Evolutionary conservation across 1,139 yeast genomes (phyloP), one percentile per base, ranked within the genome.

Genomic region (Nematodospora anomalae): DNA sequence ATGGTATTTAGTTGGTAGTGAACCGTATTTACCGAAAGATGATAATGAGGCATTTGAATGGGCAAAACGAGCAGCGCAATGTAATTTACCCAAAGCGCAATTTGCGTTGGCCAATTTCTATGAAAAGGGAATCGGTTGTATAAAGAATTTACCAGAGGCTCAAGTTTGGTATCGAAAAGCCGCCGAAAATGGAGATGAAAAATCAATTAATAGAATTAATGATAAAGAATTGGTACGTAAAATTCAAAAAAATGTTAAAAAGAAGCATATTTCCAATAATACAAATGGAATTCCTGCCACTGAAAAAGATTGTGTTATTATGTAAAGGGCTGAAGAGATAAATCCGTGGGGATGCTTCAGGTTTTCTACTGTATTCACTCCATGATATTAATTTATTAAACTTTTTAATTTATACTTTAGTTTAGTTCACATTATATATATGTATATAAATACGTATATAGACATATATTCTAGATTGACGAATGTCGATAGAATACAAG

Each of bases 1-100:
- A 2, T 92, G 97, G 97, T 92, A 89, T 58, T 71, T 90, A 58
- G 84, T 88, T 23, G 98, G 98, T 1, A 83, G 87, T 28, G 92
- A 85, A 28, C 90, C 92, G 13, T 80, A 80, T 42, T 71, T 92
- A 47, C 83, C 82, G 11, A 78, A 79, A 45, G 94, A 90, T 57
- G 88, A 83, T 44, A 74, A 67, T 40, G 96, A 90, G 59, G 95
- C 97, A 1, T 92, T 83, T 59, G 94, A 87, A 54, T 92, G 97
- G 97, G 97, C 97, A 1, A 66, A 78, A 41, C 72, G 88, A 46
- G 92, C 97, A 0, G 97, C 97, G 0, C 67, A 74, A 37, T 65
- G 79, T 32, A 85, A 86, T 14, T 70, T 76, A 20, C 75, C 89
- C 14, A 88, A 87, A 58, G 97, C 96, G 1, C 96, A 89, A 69